phyloP scores from a whole-genome alignment of 2,329 filamentous ascomycete species.

The Leptographium procerum region DNA sequence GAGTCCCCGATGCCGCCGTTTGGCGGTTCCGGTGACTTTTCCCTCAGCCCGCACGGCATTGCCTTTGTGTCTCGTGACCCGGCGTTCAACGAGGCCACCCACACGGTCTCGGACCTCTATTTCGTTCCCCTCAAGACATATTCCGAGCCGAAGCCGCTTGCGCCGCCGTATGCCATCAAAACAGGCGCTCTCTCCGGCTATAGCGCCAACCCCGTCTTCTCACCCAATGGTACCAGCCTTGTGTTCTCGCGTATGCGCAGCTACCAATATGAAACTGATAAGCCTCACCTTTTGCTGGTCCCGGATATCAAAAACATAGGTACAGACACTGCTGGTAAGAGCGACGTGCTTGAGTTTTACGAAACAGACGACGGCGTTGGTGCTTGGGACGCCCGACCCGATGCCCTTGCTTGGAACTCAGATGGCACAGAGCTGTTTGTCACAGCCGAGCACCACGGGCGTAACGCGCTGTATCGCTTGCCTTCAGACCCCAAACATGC shows the following conservation, averaged over 20 bases:
- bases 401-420: constrained; percentile 42
- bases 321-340: background rate
- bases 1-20: constrained; percentile 66
- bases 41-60: constrained; percentile 54
- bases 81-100: constrained; percentile 55
- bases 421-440: constrained; percentile 56
- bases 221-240: constrained; percentile 56
- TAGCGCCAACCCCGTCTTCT: constrained; percentile 57
- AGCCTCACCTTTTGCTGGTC: constrained; percentile 54
- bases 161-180: constrained; percentile 23
- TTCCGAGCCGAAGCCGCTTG: constrained; percentile 30
- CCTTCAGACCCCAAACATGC: constrained; percentile 38
- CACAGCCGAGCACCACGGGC: constrained; percentile 60
- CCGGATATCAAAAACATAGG: constrained; percentile 46
- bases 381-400: constrained; percentile 47
- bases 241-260: constrained; percentile 72
- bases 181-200: constrained; percentile 51
- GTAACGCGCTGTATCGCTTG: constrained; percentile 49
- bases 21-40: constrained; percentile 70
- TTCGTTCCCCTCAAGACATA: constrained; percentile 60
- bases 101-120: constrained; percentile 77
- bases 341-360: constrained; percentile 50
- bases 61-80: constrained; percentile 69
- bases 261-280: constrained; percentile 72
- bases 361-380: constrained; percentile 51